A percentile compares a stretch with the other conserved stretches of the same genome.
phyloP scores from a whole-genome alignment of 345 rosid genomes.

The Sapria himalayana region DNA sequence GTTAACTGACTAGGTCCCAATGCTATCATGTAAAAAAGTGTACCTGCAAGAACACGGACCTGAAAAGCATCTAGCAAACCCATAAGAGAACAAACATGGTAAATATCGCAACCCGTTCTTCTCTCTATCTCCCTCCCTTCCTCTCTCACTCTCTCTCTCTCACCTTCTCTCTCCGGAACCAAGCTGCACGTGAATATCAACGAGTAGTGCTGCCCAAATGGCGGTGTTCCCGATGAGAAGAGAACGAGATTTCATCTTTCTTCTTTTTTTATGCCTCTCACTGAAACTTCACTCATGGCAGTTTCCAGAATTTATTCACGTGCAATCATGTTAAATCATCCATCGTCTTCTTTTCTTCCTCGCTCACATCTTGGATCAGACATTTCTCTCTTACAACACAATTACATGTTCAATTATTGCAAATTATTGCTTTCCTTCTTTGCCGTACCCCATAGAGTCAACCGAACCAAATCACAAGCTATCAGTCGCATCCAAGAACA shows the following conservation, averaged over 20 bases:
- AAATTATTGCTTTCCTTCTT: no score
- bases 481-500: no score
- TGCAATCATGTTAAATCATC: constrained; percentile 7
- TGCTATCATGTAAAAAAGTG: constrained; percentile 14
- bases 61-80: constrained; percentile 16
- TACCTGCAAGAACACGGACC: constrained; percentile 14
- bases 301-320: constrained; percentile 22
- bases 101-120: constrained; percentile 22
- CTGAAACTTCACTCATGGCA: constrained; percentile 11
- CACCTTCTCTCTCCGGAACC: constrained; percentile 14
- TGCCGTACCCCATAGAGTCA: no score
- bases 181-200: constrained; percentile 49
- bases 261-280: not conserved
- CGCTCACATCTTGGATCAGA: no score
- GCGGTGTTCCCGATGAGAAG: constrained; percentile 40
- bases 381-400: no score
- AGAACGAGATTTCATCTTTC: constrained; percentile 1
- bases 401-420: no score
- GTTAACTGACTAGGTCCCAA: constrained; percentile 10
- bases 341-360: constrained; percentile 5
- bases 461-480: no score
- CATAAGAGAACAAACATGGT: constrained; percentile 36
- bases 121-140: no score
- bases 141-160: constrained; percentile 7
- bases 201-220: constrained; percentile 11